Base-by-base conservation (phyloP, 768 basidiomycete genomes). In the Hemileccinum impolitum region DNA sequence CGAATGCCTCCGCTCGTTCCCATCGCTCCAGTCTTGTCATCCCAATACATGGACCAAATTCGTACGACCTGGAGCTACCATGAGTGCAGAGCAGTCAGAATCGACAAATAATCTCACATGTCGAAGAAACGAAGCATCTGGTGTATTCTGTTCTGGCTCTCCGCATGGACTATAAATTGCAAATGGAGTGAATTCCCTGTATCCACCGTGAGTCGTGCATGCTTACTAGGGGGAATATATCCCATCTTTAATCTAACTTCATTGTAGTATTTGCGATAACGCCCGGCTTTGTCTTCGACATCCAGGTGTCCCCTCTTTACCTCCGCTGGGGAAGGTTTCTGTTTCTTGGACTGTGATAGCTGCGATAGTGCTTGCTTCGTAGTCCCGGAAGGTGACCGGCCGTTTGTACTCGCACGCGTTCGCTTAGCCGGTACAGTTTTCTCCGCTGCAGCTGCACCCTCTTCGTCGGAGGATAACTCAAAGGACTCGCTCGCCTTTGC, bases 1-100 rank as follows among this genome's bases (percentile, higher is more conserved):
- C 91, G 39, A 94, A 73, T 10, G 76, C 75, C 23, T 83, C 65
- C 0, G 94, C 94, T 42, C 94, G 76, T 61, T 94, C 80, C 91
- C 93, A 97, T 34, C 94, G 75, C 53, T 94, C 82, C 13, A 95
- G 69, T 25, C 94, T 81, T n/a, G 82, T 79, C 46, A 90, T 76
- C 0, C 90, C 87, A 18, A 85, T 70, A 55, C 85, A 90, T 3
- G 90, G 90, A 0, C 90, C 91, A 60, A 83, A 94, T 55, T 89
- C 81, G 48, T 85, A 86, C 2, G 83, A 79, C 63, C 87, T 90
- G 41, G 9, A 21, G 13, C 18, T n/a, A 45, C 11, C 12, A 48
- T 62, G 40, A 55, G 39, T 18, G 48, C 38, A 17, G 30, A 34
- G 11, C 11, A n/a, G 32, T 21, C 18, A 3, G 21, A 23, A 30